These are phyloP conservation scores for Fusarium cicatricum DNA, from an alignment of 2,329 filamentous ascomycete species.

Conservation along the genomic window DNA sequence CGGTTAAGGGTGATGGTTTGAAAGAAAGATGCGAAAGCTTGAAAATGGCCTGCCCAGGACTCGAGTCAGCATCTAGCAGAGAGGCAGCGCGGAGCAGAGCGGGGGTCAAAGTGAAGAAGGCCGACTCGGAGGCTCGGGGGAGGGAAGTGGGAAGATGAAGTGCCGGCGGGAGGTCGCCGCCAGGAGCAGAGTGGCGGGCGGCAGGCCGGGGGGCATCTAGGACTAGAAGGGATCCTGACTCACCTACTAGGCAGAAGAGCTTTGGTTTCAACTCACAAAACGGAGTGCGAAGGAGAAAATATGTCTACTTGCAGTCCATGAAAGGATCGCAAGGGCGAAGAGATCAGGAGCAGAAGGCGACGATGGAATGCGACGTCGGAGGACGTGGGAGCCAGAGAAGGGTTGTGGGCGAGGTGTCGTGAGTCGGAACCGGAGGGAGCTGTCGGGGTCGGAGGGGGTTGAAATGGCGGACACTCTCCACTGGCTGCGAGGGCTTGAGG, in stretches of 20 bases:
- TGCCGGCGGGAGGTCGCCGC: constrained; percentile 30
- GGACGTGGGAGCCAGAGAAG: constrained; percentile 33
- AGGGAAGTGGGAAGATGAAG: constrained; percentile 38
- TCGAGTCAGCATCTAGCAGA: constrained; percentile 33
- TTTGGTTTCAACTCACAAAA: constrained; percentile 11
- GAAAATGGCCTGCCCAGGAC: constrained; percentile 23
- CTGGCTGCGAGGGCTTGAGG: too few relatives aligned
- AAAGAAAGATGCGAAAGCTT: constrained; percentile 24
- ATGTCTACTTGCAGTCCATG: constrained; percentile 36
- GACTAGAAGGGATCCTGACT: constrained; percentile 29
- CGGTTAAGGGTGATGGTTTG: constrained; percentile 29
- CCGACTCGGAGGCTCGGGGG: constrained; percentile 18
- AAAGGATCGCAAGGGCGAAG: constrained; percentile 16
- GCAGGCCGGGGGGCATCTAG: constrained; percentile 20
- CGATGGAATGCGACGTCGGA: too few relatives aligned
- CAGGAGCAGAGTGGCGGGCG: constrained; percentile 29
- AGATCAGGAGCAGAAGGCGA: constrained; percentile 6
- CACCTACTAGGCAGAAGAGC: constrained; percentile 34
- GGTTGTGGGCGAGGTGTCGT: constrained; percentile 37
- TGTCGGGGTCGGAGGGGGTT: constrained; percentile 37
- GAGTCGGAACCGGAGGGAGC: constrained; percentile 38
- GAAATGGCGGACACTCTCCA: constrained; percentile 41
- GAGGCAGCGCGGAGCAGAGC: constrained; percentile 22
- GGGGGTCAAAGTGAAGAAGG: constrained; percentile 25
- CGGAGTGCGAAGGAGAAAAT: constrained; percentile 2